Base-by-base conservation (phyloP, 2,329 filamentous ascomycete species). In the Colletotrichum liaoningense region DNA sequence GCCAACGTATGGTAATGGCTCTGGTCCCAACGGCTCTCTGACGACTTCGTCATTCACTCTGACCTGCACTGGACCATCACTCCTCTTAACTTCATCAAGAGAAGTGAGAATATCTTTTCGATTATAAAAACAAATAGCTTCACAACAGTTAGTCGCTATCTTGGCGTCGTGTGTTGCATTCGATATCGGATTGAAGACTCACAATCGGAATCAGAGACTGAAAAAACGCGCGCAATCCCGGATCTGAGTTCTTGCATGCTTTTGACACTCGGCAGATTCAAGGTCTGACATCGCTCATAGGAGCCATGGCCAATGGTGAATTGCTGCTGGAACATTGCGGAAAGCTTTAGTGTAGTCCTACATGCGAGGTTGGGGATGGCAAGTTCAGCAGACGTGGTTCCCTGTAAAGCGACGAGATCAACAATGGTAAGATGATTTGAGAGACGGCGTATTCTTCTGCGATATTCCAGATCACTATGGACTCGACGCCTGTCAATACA, bases 211-310 rank as follows among this genome's bases (percentile, higher is more conserved):
- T 70, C 67, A 6, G 62, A 66, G 0, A 70, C 67, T 1, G 67
- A 65, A 11, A 70, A 70, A 2, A 60, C 19, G 28, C 54, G 64
- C 1, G 67, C 67, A 22, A 70, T 66, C 4, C 67, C 67, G 9
- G 62, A 54, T n/a, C 55, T 55, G 22, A 70, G 62, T 30, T 70
- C 67, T 7, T 65, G 67, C 60, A 70, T 70, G 3, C 67, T 70
- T 55, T 59, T 59, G 35, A 70, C 59, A 22, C 38, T 55, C 14
- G 60, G 67, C 1, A 65, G 19, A 14, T 5, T 70, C 54, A 65
- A 22, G 2, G 67, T 70, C 11, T 70, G 62, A 16, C 67, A 70
- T 54, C 62, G 35, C n/a, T 70, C 67, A 5, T 38, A 33, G 1
- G 67, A 38, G 33, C 60, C 67, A 2, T 66, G 67, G 2, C 67